Evolutionary conservation across 371 early-diverging fungal species (phyloP), one percentile per base, ranked within the genome.

Genomic region (Racocetra persica): DNA sequence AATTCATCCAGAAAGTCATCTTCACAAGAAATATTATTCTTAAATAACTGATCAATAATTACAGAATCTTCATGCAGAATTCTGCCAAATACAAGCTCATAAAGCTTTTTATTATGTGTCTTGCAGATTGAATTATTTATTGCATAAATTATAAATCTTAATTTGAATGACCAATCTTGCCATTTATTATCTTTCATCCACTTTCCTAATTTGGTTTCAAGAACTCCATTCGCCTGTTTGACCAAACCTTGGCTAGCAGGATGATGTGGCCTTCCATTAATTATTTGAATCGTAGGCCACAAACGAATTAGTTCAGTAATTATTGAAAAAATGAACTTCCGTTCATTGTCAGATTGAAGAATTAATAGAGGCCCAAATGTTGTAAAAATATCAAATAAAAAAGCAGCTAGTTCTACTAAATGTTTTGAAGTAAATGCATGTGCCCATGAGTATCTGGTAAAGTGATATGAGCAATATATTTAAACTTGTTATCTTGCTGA

Each of bases 351-450:
- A 36, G 70, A 38, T 69, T 69, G 70, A 36, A 69, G 38, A 6
- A 77, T 60, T 20, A 26, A 36, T 16, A 49, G 49, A n/a, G n/a
- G n/a, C n/a, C 77, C 26, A 20, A 60, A 57, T n/a, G 16, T 49
- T 26, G 26, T 32, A 63, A 77, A 77, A 3, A 77, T 20, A 24
- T 77, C 54, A 54, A 60, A 75, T 14, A 75, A n/a, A 59, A 59
- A 32, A 2, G 22, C 57, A 6, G 76, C 60, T 7, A 75, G 22
- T 24, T 38, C 45, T 22, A 59, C 38, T 75, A 41, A 18, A 16
- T 13, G 5, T 7, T 75, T 75, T 3, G 22, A 60, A 13, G 22
- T 75, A 38, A 75, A 41, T 36, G 24, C 2, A 1, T 18, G 0
- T 1, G 57, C 49, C 16, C 24, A 75, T 8, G 76, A 75, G 49